A percentile compares a stretch with the other conserved stretches of the same genome.
These are phyloP conservation scores for Fusarium pseudonygamai DNA, from an alignment of 2,329 filamentous ascomycete genomes.

Conservation along the genomic window DNA sequence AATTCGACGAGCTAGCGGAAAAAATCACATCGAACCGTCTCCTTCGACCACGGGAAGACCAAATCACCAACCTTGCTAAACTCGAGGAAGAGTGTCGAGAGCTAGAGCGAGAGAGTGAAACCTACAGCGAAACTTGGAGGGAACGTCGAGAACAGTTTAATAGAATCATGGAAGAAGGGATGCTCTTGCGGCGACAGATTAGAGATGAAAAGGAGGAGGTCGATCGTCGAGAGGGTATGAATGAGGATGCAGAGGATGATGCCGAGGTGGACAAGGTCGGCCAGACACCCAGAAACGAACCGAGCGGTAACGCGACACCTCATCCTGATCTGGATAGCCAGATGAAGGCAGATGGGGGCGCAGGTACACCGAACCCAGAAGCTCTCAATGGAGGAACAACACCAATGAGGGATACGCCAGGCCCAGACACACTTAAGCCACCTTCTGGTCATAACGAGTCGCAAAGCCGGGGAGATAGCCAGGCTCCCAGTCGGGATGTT, in stretches of 20 bases:
- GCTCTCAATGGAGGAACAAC: conserved; percentile 46
- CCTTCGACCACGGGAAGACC: conserved; percentile 85
- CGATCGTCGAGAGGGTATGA: conserved; percentile 85
- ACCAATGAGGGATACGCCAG: conserved; percentile 45
- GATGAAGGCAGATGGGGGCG: conserved; percentile 44
- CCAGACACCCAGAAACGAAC: conserved; percentile 60
- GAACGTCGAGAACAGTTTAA: conserved; percentile 89
- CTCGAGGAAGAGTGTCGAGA: conserved; percentile 89
- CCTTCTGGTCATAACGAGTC: conserved; percentile 28
- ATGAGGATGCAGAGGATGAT: conserved; percentile 71
- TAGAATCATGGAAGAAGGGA: conserved; percentile 89
- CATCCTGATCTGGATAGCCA: conserved; percentile 55
- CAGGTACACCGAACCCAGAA: conserved; percentile 40
- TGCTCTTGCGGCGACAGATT: conserved; percentile 83
- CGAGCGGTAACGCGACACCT: conserved; percentile 62
- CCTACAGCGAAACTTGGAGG: conserved; percentile 84
- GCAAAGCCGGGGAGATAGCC: conserved; percentile 40
- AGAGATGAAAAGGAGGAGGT: conserved; percentile 96
- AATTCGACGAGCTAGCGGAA: conserved; percentile 87
- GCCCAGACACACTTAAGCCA: conserved; percentile 42
- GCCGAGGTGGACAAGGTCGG: conserved; percentile 58
- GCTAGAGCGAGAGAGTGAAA: conserved; percentile 82
- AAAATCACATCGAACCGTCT: conserved; percentile 85
- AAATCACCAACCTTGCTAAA: conserved; percentile 79
- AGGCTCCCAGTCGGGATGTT: conserved; percentile 43